phyloP scores from a whole-genome alignment of 192 early-diverging fungal species.

The Coemansia asiatica region DNA sequence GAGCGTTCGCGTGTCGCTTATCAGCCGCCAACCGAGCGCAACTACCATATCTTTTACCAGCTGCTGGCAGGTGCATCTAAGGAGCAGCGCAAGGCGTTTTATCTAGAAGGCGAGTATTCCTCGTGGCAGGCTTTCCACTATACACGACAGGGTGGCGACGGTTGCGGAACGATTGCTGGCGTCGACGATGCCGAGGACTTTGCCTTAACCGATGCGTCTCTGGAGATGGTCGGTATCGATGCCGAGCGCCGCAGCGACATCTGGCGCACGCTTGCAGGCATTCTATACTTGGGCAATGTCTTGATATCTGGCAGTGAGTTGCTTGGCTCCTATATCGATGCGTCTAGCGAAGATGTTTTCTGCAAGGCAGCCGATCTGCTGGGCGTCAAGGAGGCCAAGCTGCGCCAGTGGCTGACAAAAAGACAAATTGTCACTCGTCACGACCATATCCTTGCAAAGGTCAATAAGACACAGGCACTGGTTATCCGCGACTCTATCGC shows the following conservation, averaged over 20 bases:
- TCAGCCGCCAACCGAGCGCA: slow-evolving; percentile 69
- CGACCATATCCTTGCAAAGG: slow-evolving; percentile 76
- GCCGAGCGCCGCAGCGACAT: slow-evolving; percentile 75
- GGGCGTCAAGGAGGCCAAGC: slow-evolving; percentile 69
- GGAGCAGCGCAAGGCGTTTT: slow-evolving; percentile 73
- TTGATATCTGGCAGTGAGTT: slow-evolving; percentile 60
- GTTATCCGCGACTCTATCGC: slow-evolving; percentile 72
- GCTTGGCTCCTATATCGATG: slow-evolving; percentile 65
- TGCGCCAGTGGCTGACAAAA: slow-evolving; percentile 83
- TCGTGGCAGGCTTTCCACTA: slow-evolving; percentile 58
- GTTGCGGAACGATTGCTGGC: slow-evolving; percentile 49
- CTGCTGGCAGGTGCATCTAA: slow-evolving; percentile 75
- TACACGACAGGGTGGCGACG: slow-evolving; percentile 51
- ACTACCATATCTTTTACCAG: slow-evolving; percentile 97
- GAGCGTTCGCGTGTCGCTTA: slow-evolving; percentile 82
- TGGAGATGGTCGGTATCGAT: slow-evolving; percentile 85
- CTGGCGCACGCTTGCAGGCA: slow-evolving; percentile 81
- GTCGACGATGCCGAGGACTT: slow-evolving; percentile 66
- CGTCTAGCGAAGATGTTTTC: slow-evolving; percentile 67
- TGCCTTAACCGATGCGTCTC: slow-evolving; percentile 67
- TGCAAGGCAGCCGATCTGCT: slow-evolving; percentile 77
- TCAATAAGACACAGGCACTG: slow-evolving; percentile 67
- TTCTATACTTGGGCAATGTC: slow-evolving; percentile 89
- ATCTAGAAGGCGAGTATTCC: slow-evolving; percentile 64
- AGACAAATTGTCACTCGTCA: slow-evolving; percentile 80